Evolutionary conservation across 2,329 filamentous ascomycete genomes (phyloP), one percentile per base, ranked within the genome.

Genomic region (Penicillium sp.): DNA sequence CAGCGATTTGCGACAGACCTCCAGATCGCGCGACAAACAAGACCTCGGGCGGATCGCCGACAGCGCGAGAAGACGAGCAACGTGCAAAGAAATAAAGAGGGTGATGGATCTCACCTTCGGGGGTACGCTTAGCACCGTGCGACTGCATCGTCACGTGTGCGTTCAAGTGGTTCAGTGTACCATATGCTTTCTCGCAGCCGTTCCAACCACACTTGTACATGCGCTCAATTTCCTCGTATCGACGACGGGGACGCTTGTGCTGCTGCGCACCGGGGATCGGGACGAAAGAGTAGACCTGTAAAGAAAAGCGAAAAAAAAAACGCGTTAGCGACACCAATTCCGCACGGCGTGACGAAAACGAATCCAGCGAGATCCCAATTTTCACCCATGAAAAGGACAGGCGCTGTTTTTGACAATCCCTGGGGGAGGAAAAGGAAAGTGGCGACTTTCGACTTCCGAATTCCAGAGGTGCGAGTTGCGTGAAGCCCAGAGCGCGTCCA

Each of bases 121-220:
- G 95, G 61, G 94, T 97, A 67, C 95, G 87, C 81, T 99, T 99
- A 68, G 87, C 84, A 11, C 95, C 95, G 71, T 99, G 95, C 63
- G 92, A 95, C 78, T 99, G 95, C 95, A 98, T 98, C 14, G 95
- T 98, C 52, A 99, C 95, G 74, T 99, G 95, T 42, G 95, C 95
- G 74, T 99, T 99, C 69, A 99, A 78, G 76, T 99, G 95, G 78
- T 99, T 99, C 64, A 99, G 81, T 52, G 95, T 99, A 62, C 95
- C 95, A 70, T 99, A 99, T 2, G 95, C 95, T 81, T 99, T 99
- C 79, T 99, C 95, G 74, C 95, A 99, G 8, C 93, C 93, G 67
- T 97, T 94, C 92, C 93, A 98, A 28, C 94, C 95, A 74, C 95
- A 99, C 79, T 98, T 98, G 83, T 99, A 98, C 95, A 99, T 98